Conservation (phyloP, 768 basidiomycete species). For the Leccinellum rugosiceps region DNA sequence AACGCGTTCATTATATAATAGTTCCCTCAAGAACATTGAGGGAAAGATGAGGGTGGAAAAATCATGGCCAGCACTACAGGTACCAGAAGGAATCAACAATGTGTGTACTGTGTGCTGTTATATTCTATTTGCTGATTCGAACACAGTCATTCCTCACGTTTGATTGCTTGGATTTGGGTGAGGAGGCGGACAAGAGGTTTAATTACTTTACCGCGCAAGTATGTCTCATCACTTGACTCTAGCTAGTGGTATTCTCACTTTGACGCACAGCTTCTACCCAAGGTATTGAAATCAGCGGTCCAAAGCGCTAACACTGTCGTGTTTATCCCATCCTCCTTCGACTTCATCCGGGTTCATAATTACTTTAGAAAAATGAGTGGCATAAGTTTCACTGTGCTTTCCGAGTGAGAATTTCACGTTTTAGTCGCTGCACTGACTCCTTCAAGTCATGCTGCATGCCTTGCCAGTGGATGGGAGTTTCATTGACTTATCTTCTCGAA, state of each 20-base stretch:
- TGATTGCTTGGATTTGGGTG: slow-evolving; percentile 64
- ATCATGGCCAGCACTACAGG: slow-evolving; percentile 67
- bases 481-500: background rate
- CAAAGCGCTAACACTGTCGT: slow-evolving; percentile 85
- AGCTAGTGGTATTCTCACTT: background rate
- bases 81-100: slow-evolving; percentile 83
- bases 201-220: slow-evolving; percentile 85
- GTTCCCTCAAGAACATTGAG: slow-evolving; percentile 73
- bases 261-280: slow-evolving; percentile 65
- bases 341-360: slow-evolving; percentile 90
- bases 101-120: slow-evolving; percentile 37
- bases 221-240: slow-evolving; percentile 1
- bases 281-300: slow-evolving; percentile 87
- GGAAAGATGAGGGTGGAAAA: slow-evolving; percentile 76
- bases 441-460: background rate
- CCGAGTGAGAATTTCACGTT: slow-evolving; percentile 59
- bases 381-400: slow-evolving; percentile 77
- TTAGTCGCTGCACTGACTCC: background rate
- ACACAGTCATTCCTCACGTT: slow-evolving; percentile 69
- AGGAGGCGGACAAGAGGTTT: slow-evolving; percentile 87
- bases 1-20: slow-evolving; percentile 74
- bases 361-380: slow-evolving; percentile 72
- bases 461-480: background rate
- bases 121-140: background rate
- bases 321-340: slow-evolving; percentile 93